Evolutionary conservation across 331 rosid species (phyloP), one percentile per base, ranked within the genome.

Genomic region (Pyracantha coccinea): DNA sequence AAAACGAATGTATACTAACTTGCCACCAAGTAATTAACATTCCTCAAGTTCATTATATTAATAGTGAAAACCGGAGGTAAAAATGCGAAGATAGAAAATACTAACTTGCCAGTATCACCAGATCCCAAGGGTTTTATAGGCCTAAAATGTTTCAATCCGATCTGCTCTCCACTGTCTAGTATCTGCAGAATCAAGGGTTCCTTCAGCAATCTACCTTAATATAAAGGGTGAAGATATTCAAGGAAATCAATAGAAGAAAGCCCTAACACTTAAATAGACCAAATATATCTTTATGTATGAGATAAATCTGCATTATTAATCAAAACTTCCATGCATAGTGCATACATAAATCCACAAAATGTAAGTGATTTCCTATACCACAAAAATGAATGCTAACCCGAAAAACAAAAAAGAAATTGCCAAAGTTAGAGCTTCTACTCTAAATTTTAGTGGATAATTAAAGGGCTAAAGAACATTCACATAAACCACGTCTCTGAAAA

Each of bases 101-200:
- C 79, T 19, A 75, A 94, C 99, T 95, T 88, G 86, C 99, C 97
- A 63, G 99, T 95, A 77, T 92, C 99, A 52, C 99, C 99, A 6
- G 87, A 89, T 27, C 99, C 99, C 88, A 95, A 81, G 45, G 99
- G 96, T 66, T 86, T 95, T 50, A 95, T 63, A 67, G 99, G 97
- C 84, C 61, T 89, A 75, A 95, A 92, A 77, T 95, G 99, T 81
- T 88, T 85, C 83, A 95, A 75, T 72, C 93, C 86, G 24, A 95
- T 86, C 76, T 74, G 86, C 72, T 95, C 97, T 62, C 96, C 96
- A 61, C 79, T 78, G 20, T 89, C 89, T 45, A 86, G 45, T 83
- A 90, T 87, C 97, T 95, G 89, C 83, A 83, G 78, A 69, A 79
- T 72, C 73, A 80, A 17, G 47, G 38, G 20, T 53, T 73, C 29